phyloP scores from a whole-genome alignment of 768 basidiomycete genomes.

The Podaxis sp. region DNA sequence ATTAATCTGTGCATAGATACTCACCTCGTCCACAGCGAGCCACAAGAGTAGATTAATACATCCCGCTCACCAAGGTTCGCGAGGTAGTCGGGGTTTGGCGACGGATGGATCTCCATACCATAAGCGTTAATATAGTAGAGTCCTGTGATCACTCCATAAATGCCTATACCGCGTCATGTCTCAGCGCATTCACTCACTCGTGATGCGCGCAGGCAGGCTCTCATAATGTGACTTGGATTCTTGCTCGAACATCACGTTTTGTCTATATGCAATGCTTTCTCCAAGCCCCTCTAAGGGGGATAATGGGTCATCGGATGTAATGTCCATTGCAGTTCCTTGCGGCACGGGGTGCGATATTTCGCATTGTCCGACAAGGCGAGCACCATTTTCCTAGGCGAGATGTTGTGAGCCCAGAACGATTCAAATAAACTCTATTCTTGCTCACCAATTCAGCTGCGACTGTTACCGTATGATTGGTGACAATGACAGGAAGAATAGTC shows the following conservation, averaged over 20 bases:
- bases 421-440: slow-evolving; percentile 24
- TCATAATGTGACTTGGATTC: slow-evolving; percentile 52
- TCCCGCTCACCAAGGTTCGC: slow-evolving; percentile 56
- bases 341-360: slow-evolving; percentile 86
- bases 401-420: slow-evolving; percentile 11
- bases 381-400: slow-evolving; percentile 62
- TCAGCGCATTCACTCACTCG: slow-evolving; percentile 41
- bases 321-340: slow-evolving; percentile 18
- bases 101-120: slow-evolving; percentile 88
- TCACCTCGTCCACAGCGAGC: slow-evolving; percentile 92
- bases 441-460: slow-evolving; percentile 85
- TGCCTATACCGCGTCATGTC: background rate
- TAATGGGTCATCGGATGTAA: slow-evolving; percentile 32
- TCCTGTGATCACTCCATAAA: slow-evolving; percentile 35
- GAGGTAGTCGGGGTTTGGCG: slow-evolving; percentile 81
- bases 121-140: slow-evolving; percentile 90
- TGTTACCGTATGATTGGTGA: slow-evolving; percentile 95
- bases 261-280: slow-evolving; percentile 40
- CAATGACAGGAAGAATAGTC: slow-evolving; percentile 84
- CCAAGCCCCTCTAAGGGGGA: slow-evolving; percentile 58
- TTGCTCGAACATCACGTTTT: slow-evolving; percentile 68
- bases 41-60: slow-evolving; percentile 86
- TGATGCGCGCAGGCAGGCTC: slow-evolving; percentile 57
- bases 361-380: slow-evolving; percentile 85
- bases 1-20: slow-evolving; percentile 13